Conservation (phyloP, 352 stramenopile genomes). For the Phytophthora pinifolia region DNA sequence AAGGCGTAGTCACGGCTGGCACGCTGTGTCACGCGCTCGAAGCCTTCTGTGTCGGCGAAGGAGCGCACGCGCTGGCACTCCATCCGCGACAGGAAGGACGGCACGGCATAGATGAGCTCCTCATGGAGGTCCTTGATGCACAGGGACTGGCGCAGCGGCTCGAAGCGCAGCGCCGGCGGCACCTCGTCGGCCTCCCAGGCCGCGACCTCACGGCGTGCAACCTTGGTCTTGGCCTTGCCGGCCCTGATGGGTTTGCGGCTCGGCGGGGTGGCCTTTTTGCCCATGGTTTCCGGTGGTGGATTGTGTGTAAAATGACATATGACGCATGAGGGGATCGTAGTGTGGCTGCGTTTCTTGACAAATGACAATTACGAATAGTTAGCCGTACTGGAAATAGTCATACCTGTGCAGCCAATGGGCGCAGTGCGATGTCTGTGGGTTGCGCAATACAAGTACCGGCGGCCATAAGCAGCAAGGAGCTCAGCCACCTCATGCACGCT, state of each 20-base stretch:
- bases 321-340: background rate
- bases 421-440: no score
- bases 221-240: constrained; percentile 7
- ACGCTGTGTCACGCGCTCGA: constrained; percentile 69
- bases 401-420: no score
- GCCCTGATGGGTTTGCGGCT: constrained; percentile 13
- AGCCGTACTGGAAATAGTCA: no score
- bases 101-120: constrained; percentile 67
- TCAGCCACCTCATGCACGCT: no score
- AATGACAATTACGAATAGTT: background rate
- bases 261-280: constrained; percentile 18
- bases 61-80: constrained; percentile 65
- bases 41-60: constrained; percentile 59
- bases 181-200: constrained; percentile 30
- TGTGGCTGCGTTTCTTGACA: background rate
- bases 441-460: no score
- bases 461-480: no score
- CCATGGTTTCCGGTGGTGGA: constrained; percentile 13
- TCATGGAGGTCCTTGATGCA: constrained; percentile 42
- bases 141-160: constrained; percentile 39
- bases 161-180: constrained; percentile 48
- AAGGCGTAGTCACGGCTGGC: constrained; percentile 67
- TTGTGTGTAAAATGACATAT: background rate
- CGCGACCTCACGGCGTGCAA: constrained; percentile 16
- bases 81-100: constrained; percentile 55